These are phyloP conservation scores for Entelexis paramagnoliae DNA, from an alignment of 1,139 yeast species.

Conservation along the genomic window DNA sequence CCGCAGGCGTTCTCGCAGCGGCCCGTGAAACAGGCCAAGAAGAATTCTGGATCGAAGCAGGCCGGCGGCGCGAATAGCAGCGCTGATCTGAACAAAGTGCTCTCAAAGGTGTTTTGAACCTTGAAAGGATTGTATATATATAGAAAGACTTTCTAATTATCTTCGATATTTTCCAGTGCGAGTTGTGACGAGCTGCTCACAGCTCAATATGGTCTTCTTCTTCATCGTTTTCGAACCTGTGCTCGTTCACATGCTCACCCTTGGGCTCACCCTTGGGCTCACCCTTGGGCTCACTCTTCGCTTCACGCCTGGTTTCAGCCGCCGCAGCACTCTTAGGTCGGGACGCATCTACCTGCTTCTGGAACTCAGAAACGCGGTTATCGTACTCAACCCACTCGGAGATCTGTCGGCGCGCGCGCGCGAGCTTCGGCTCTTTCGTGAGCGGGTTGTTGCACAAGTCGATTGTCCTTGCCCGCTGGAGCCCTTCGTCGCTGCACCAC, in stretches of 20 bases:
- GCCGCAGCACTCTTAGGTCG: neutral
- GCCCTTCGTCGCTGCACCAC: constrained; percentile 67
- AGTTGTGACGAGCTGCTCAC: neutral
- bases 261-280: neutral
- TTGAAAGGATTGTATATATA: neutral
- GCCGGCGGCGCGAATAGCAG: neutral
- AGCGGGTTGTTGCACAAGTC: constrained; percentile 77
- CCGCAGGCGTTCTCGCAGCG: constrained; percentile 29
- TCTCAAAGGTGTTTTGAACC: constrained; percentile 23
- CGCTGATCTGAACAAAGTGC: constrained; percentile 21
- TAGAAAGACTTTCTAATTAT: too few species aligned
- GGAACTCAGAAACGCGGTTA: constrained; percentile 37
- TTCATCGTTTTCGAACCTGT: neutral
- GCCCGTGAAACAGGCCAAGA: constrained; percentile 25
- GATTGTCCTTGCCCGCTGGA: constrained; percentile 58
- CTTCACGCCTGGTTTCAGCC: neutral
- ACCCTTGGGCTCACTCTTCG: neutral
- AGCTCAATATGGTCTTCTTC: neutral
- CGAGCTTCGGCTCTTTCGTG: constrained; percentile 66
- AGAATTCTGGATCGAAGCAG: constrained; percentile 5
- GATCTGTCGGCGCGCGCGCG: constrained; percentile 59
- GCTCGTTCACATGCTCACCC: neutral
- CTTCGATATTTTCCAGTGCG: too few species aligned
- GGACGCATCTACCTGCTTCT: constrained; percentile 19
- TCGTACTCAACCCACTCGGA: constrained; percentile 72